Evolutionary conservation across 371 early-diverging fungal species (phyloP), one percentile per base, ranked within the genome.

Genomic region (Mucor saturninus): DNA sequence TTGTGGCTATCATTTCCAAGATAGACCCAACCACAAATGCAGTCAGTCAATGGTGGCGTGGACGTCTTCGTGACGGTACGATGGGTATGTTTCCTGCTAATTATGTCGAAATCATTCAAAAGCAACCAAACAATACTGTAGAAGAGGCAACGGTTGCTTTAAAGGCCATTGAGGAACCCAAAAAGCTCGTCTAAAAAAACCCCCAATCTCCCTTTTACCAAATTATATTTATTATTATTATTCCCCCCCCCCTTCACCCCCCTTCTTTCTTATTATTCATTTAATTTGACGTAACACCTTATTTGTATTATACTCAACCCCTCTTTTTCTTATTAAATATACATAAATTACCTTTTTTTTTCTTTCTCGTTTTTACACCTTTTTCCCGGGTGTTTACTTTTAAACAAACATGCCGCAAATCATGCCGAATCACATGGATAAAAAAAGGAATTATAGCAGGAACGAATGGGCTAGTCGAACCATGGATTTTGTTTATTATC

Each of bases 51-150:
- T 98, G 98, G 98, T 98, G 98, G 98, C 76, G 91, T 54, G 97
- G 97, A 10, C 74, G 92, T 30, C 76, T 91, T 21, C 86, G 92
- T 59, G 83, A 84, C 42, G 97, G 98, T 0, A 81, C 81, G 37
- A 86, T 91, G 67, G 98, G 97, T 15, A 72, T 91, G 53, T 96
- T 98, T 82, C 97, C 98, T 6, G 84, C 93, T 52, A 95, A 89
- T 68, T 96, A 95, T 70, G 95, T 96, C 5, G 74, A 73, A 46
- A 73, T 73, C 28, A 73, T 73, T 32, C 74, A 73, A 62, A 73
- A 73, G 31, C 69, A 31, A 15, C 7, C 32, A 53, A 38, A 49
- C 48, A 37, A 49, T 49, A 30, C 58, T 13, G 50, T 28, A 28
- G 37, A 48, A 4, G 59, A 59, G 28, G 59, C 59, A 4, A 59